These are phyloP conservation scores for Blastomyces emzantsi DNA, from an alignment of 2,329 filamentous ascomycete genomes.

Conservation along the genomic window DNA sequence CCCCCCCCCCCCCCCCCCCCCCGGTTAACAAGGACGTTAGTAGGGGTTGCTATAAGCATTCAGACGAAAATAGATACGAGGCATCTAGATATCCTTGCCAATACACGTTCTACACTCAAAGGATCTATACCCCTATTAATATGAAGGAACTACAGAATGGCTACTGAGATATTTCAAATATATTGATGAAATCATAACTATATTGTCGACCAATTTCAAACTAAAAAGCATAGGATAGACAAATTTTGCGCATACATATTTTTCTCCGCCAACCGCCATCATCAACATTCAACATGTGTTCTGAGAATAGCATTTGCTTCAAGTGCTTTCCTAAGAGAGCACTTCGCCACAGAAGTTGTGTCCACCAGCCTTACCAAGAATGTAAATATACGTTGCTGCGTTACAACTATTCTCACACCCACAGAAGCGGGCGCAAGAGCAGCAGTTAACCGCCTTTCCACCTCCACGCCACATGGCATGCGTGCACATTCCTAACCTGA, in stretches of 20 bases:
- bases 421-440: background rate
- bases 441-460: background rate
- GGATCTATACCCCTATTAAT: too few relatives aligned
- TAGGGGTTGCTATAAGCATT: too few relatives aligned
- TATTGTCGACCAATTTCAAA: constrained; percentile 2
- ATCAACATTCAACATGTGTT: background rate
- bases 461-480: constrained; percentile 4
- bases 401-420: background rate
- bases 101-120: too few relatives aligned
- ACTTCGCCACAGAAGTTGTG: background rate
- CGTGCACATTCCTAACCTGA: background rate
- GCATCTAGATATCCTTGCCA: too few relatives aligned
- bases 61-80: too few relatives aligned
- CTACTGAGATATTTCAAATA: too few relatives aligned
- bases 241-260: too few relatives aligned
- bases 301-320: background rate
- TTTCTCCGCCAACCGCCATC: background rate
- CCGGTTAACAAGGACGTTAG: too few relatives aligned
- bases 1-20: too few relatives aligned
- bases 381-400: background rate
- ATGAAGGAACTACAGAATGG: too few relatives aligned
- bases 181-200: background rate
- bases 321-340: background rate
- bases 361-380: background rate
- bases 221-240: background rate